phyloP scores from a whole-genome alignment of 106 monocot genomes.

The Allium cepa region DNA sequence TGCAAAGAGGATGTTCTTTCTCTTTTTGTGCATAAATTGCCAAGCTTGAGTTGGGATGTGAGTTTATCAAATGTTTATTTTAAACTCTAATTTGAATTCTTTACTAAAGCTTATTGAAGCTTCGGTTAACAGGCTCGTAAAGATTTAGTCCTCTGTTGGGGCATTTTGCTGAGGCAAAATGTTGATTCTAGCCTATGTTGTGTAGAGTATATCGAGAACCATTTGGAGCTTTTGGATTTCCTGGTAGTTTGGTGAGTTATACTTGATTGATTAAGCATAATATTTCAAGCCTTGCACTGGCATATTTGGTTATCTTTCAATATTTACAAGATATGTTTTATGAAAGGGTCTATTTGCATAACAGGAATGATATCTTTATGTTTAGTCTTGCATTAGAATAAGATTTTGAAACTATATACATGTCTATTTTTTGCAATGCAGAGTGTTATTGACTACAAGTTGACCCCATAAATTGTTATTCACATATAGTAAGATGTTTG shows the following conservation, averaged over 20 bases:
- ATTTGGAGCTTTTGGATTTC: constrained; percentile 88
- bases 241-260: constrained; percentile 81
- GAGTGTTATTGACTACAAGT: too few relatives aligned
- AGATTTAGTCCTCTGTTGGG: constrained; percentile 85
- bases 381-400: too few relatives aligned
- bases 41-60: constrained; percentile 88
- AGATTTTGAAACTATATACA: too few relatives aligned
- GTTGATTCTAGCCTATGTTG: constrained; percentile 60
- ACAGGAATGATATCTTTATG: too few relatives aligned
- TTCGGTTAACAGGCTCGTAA: constrained; percentile 66
- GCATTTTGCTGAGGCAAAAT: constrained; percentile 71
- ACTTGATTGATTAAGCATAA: too few relatives aligned
- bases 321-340: too few relatives aligned
- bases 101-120: constrained; percentile 3
- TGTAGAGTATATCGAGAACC: constrained; percentile 82
- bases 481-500: too few relatives aligned
- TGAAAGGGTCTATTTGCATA: too few relatives aligned
- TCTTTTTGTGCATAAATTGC: constrained; percentile 85
- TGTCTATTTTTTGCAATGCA: too few relatives aligned
- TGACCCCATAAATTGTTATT: too few relatives aligned
- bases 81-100: not conserved
- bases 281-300: too few relatives aligned
- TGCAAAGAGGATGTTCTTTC: constrained; percentile 95
- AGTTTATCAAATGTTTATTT: constrained; percentile 13
- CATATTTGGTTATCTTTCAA: too few relatives aligned